Conservation (phyloP, 768 basidiomycete genomes). For the Lactifluus volemus region DNA sequence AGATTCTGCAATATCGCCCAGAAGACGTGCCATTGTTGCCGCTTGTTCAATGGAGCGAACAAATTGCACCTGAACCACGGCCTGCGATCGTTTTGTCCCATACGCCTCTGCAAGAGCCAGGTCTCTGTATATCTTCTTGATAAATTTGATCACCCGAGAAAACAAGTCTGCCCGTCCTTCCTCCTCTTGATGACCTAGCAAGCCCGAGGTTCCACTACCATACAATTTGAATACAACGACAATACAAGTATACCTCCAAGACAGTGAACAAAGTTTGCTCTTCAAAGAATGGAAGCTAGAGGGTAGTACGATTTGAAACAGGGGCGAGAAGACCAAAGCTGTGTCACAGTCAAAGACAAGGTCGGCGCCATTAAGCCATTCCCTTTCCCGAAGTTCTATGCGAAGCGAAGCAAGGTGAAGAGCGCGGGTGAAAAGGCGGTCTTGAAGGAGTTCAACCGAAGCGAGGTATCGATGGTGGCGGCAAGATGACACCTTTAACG, state of each 20-base stretch:
- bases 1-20: conserved; percentile 50
- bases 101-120: conserved; percentile 54
- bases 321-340: conserved; percentile 42
- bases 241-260: conserved; percentile 53
- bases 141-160: conserved; percentile 44
- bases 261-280: conserved; percentile 39
- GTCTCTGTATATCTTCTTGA: conserved; percentile 59
- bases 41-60: conserved; percentile 51
- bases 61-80: conserved; percentile 49
- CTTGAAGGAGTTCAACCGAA: conserved; percentile 61
- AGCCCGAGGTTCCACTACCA: conserved; percentile 24
- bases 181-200: conserved; percentile 40
- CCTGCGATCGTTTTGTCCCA: conserved; percentile 37
- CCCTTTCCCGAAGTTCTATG: conserved; percentile 58
- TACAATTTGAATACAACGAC: conserved; percentile 46
- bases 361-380: conserved; percentile 49
- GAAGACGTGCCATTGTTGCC: conserved; percentile 44
- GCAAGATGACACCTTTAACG: conserved; percentile 21
- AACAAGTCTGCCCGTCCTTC: neutral
- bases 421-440: conserved; percentile 46
- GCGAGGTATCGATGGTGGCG: conserved; percentile 55
- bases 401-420: conserved; percentile 38
- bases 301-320: conserved; percentile 37
- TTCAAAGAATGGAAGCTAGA: conserved; percentile 38
- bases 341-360: conserved; percentile 58